Evolutionary conservation across 2,329 filamentous ascomycete genomes (phyloP).

Genomic region (Pseudocercospora macadamiae): DNA sequence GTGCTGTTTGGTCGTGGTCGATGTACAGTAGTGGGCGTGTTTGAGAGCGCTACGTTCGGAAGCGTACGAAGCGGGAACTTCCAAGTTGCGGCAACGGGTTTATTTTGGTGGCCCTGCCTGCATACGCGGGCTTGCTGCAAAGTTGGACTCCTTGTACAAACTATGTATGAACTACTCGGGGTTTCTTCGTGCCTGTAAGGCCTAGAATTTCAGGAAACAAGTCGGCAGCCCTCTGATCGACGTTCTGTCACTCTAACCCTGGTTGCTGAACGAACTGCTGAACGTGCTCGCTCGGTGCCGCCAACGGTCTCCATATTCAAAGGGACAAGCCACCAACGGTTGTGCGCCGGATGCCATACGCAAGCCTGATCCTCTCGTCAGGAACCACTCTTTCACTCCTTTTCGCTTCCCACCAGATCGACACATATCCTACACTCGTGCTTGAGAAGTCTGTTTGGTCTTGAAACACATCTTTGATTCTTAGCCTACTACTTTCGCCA

Average conservation of each 20-base stretch:
- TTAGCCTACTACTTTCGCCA: background rate
- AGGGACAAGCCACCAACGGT: background rate
- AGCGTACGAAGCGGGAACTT: too few relatives aligned
- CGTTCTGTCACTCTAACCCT: background rate
- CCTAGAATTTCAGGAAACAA: constrained; percentile 7
- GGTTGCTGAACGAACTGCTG: constrained; percentile 1
- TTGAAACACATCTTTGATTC: too few relatives aligned
- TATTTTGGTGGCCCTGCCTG: too few relatives aligned
- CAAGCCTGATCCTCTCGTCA: background rate
- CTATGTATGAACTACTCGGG: constrained; percentile 2
- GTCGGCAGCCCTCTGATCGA: too few relatives aligned
- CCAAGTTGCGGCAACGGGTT: too few relatives aligned
- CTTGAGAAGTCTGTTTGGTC: too few relatives aligned
- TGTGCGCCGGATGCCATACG: background rate
- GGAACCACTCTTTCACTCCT: background rate
- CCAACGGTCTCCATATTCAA: constrained; percentile 1
- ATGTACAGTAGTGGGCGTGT: too few relatives aligned
- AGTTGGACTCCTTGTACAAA: too few relatives aligned
- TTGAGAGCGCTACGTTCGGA: too few relatives aligned
- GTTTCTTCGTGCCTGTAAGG: constrained; percentile 6
- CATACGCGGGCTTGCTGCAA: too few relatives aligned
- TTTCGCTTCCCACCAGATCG: background rate
- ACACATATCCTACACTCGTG: background rate
- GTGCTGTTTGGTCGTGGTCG: too few relatives aligned
- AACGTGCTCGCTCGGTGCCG: too few relatives aligned